Evolutionary conservation across 768 basidiomycete genomes (phyloP), one percentile per base, ranked within the genome.

Genomic region (Naganishia kalamii): DNA sequence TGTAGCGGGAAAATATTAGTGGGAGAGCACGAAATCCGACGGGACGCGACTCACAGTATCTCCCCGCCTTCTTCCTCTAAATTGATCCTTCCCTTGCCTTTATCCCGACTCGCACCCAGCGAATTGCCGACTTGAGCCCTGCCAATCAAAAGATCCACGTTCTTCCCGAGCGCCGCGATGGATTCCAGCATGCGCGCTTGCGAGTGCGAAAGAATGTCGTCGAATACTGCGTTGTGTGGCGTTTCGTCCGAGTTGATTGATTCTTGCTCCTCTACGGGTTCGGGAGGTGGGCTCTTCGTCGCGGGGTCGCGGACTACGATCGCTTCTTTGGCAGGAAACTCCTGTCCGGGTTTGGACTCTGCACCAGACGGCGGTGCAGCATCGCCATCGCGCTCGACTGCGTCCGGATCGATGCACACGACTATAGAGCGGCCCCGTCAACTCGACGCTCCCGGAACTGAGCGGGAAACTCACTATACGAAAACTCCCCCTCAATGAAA

Each of bases 401-500:
- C 65, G 40, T 71, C 70, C 6, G 66, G 57, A 23, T 71, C 78
- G 25, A 79, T 75, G 65, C 78, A 79, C 30, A 77, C 78, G 37
- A 77, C 78, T 79, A 43, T 19, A 37, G 0, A 60, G 37, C 7
- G 19, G 15, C 37, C 17, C 32, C 49, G 43, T n/a, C 10, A 23
- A 30, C 3, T 44, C n/a, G 30, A 21, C 46, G 19, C 2, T 1
- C 2, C 8, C 19, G 12, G 21, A 7, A 1, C 23, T 10, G 44
- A 46, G 3, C 33, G 44, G 4, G 35, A 25, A 25, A 40, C 78
- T 63, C 48, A 79, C 78, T 66, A 65, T 78, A 79, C 54, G 74
- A 70, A 66, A 79, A 77, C 6, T 72, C 68, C 19, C 72, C 72
- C 47, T 78, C 71, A 12, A 71, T 69, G 51, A 79, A 79, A 13